Conservation (phyloP, 345 rosid species). For the Boechera stricta region DNA sequence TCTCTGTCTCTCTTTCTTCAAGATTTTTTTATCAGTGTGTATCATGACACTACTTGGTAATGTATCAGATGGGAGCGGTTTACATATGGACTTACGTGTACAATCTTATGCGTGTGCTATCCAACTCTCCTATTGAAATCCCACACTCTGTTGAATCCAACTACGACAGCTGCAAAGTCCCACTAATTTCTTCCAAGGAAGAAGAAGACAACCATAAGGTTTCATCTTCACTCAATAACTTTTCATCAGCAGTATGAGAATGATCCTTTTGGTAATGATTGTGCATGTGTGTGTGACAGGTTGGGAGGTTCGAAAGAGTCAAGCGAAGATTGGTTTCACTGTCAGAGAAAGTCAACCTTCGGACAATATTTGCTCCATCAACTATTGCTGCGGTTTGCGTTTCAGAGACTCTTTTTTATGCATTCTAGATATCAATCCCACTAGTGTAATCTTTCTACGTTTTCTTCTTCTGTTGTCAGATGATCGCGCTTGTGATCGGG, state of each 20-base stretch:
- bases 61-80: conserved; percentile 60
- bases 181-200: conserved; percentile 47
- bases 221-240: not conserved
- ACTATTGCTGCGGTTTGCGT: conserved; percentile 60
- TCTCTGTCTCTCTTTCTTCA: not conserved
- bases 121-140: conserved; percentile 37
- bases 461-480: conserved; percentile 41
- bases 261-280: conserved; percentile 18
- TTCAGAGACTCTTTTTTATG: not conserved
- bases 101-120: conserved; percentile 54
- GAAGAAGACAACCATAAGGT: conserved; percentile 36
- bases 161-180: conserved; percentile 48
- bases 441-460: not conserved
- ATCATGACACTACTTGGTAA: conserved; percentile 9
- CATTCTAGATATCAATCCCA: not conserved
- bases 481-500: conserved; percentile 60
- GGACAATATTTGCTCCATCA: conserved; percentile 62
- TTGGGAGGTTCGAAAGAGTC: conserved; percentile 38
- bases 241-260: not conserved
- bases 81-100: conserved; percentile 66
- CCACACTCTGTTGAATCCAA: conserved; percentile 36
- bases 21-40: not conserved
- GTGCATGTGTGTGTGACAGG: conserved; percentile 39
- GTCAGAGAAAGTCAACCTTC: conserved; percentile 49
- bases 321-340: conserved; percentile 32